Evolutionary conservation across 306 rosid genomes (phyloP).

Genomic region (Casuarina glauca): DNA sequence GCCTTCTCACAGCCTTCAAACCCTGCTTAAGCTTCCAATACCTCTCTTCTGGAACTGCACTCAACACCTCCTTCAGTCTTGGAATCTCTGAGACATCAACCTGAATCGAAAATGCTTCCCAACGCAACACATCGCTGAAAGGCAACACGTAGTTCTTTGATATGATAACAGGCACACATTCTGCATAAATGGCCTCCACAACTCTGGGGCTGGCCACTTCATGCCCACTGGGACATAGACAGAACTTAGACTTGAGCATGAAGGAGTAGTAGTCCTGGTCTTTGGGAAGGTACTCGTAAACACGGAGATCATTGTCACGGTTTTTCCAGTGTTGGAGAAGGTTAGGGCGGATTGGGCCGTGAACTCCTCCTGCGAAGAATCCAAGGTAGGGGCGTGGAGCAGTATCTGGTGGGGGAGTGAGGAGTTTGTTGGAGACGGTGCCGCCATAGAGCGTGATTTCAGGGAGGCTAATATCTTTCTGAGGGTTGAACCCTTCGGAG

Average conservation of each 20-base stretch:
- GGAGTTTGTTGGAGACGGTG: slow-evolving; percentile 51
- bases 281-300: slow-evolving; percentile 70
- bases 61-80: slow-evolving; percentile 56
- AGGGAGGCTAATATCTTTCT: slow-evolving; percentile 73
- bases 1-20: slow-evolving; percentile 61
- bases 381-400: slow-evolving; percentile 51
- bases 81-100: slow-evolving; percentile 64
- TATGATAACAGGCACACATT: slow-evolving; percentile 68
- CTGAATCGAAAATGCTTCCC: slow-evolving; percentile 70
- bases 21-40: slow-evolving; percentile 57
- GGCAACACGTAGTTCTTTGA: slow-evolving; percentile 50
- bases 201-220: slow-evolving; percentile 93
- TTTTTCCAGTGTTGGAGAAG: slow-evolving; percentile 63
- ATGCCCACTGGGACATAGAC: slow-evolving; percentile 81
- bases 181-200: slow-evolving; percentile 79
- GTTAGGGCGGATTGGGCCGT: slow-evolving; percentile 70
- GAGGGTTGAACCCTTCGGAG: slow-evolving; percentile 86
- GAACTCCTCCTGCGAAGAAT: slow-evolving; percentile 85
- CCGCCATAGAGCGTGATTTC: slow-evolving; percentile 74
- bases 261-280: slow-evolving; percentile 55
- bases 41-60: slow-evolving; percentile 44
- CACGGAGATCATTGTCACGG: slow-evolving; percentile 43
- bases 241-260: slow-evolving; percentile 73
- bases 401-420: slow-evolving; percentile 38
- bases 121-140: slow-evolving; percentile 68